Conservation (phyloP, 75 land plant genomes). For the Adiantum capillusveneris region DNA sequence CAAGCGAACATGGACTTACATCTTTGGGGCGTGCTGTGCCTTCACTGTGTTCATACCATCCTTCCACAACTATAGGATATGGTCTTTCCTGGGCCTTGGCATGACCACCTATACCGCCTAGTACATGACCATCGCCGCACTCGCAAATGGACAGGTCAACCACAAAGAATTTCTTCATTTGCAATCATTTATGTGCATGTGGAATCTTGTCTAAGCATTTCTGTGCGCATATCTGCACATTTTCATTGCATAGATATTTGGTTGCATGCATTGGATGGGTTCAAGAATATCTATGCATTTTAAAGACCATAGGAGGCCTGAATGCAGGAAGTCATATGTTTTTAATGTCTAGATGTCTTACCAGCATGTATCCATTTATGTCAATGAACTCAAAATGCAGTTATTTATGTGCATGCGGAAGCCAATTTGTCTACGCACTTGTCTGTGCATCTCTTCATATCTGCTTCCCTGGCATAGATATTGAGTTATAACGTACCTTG, state of each 20-base stretch:
- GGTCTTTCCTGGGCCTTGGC: constrained; percentile 68
- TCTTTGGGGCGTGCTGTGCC: constrained; percentile 84
- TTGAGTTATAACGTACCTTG: too few species aligned
- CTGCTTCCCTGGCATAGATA: too few species aligned
- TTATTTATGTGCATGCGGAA: too few species aligned
- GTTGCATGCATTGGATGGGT: too few species aligned
- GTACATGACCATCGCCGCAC: constrained; percentile 43
- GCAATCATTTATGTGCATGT: background rate
- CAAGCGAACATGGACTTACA: constrained; percentile 85
- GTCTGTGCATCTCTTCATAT: too few species aligned
- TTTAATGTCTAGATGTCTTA: background rate
- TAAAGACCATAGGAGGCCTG: background rate
- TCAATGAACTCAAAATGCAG: too few species aligned
- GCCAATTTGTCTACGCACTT: too few species aligned
- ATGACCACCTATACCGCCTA: constrained; percentile 93
- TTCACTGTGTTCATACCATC: constrained; percentile 75
- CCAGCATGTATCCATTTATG: background rate
- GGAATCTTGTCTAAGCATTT: too few species aligned
- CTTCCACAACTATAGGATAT: constrained; percentile 76
- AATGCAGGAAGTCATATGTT: background rate
- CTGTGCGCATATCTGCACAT: too few species aligned
- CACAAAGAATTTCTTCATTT: background rate
- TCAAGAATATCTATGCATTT: background rate
- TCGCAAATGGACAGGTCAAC: constrained; percentile 47
- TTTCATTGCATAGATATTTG: too few species aligned